Base-by-base conservation (phyloP, 2,329 filamentous ascomycete genomes). In the Cladosporium sphaerospermum region DNA sequence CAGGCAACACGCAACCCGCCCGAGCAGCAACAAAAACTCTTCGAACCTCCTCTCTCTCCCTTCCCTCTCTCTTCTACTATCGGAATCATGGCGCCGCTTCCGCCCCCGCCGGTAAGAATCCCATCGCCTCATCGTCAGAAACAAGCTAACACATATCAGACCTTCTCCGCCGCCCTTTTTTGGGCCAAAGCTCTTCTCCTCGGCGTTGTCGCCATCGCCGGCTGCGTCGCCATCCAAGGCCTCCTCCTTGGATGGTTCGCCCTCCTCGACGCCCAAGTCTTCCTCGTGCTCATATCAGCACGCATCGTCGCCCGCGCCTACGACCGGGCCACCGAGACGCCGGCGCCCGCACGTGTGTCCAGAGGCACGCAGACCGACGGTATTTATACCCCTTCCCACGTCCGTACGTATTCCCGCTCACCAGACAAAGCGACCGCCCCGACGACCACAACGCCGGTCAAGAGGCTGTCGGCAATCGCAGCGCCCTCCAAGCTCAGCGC, bases 191-290 rank as follows among this genome's bases (percentile, higher is more conserved):
- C 42, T 14, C 39, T 50, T 23, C 14, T 13, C 10, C 34, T 36
- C 16, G 47, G 47, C 16, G 16, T 36, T 7, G 39, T 50, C 31
- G 47, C 47, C 16, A 13, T 50, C 3, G 4, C 28, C 3, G 47
- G 47, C 47, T 50, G 47, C 39, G 11, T 43, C 9, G 13, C 34
- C 3, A 40, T 50, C 11, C 47, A 50, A 18, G 42, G 47, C 31
- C 47, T 50, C 14, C 31, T 50, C 23, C 5, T 50, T 4, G 16
- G 16, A 9, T 43, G 23, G 14, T 13, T 50, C 28, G 14, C 36
- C 6, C 31, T 43, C 31, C 23, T 16, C 9, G 14, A 9, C 9
- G 47, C 31, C 6, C 47, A 50, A 18, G 16, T 43, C 16, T 13
- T 33, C 8, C 42, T 43, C 31, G 28, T 50, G 39, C 14, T 34